Conservation (phyloP, 176 grass and related monocot species). For the Carex pumila region DNA sequence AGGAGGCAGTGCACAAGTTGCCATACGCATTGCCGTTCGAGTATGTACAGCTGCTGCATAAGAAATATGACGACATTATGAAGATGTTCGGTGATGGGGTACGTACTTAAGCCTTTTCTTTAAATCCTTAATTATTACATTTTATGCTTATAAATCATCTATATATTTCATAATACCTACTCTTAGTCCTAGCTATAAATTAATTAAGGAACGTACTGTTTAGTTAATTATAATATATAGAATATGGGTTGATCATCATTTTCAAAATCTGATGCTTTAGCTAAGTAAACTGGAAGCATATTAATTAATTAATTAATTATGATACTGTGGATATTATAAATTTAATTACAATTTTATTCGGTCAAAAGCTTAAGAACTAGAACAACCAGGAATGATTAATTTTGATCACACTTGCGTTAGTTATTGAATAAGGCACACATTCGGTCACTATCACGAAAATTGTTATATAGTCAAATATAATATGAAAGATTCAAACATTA, state of each 20-base stretch:
- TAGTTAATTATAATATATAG: not conserved
- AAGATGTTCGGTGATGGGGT: constrained; percentile 33
- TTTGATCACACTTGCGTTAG: not conserved
- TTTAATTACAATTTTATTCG: not conserved
- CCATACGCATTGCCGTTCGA: constrained; percentile 78
- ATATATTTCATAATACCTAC: no score
- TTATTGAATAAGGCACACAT: not conserved
- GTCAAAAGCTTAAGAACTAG: not conserved
- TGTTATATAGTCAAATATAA: not conserved
- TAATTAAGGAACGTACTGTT: not conserved
- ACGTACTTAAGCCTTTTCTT: not conserved
- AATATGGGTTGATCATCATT: not conserved
- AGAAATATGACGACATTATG: constrained; percentile 43
- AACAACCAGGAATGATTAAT: not conserved
- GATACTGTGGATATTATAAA: not conserved
- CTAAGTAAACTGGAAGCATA: not conserved
- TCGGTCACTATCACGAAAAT: not conserved
- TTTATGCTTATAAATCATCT: not conserved
- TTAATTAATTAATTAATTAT: no score
- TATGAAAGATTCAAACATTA: not conserved
- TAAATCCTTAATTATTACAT: not conserved
- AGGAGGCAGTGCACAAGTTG: constrained; percentile 69
- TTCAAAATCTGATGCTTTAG: not conserved
- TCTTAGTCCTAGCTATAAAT: not conserved
- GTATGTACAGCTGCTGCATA: constrained; percentile 29